phyloP scores from a whole-genome alignment of 495 filamentous ascomycete species.

The Hypomontagnella submonticulosa region DNA sequence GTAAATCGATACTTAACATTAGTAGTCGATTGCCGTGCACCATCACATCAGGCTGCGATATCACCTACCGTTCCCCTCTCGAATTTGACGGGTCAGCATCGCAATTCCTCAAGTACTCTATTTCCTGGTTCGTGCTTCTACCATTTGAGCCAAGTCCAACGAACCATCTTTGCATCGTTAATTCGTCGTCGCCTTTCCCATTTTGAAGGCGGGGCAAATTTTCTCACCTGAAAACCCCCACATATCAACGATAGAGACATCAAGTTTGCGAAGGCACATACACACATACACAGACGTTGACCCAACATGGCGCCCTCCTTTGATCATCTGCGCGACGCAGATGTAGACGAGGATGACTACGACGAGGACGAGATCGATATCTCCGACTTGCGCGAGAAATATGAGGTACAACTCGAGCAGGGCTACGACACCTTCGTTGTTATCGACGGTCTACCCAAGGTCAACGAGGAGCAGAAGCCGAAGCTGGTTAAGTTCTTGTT shows the following conservation, averaged over 20 bases:
- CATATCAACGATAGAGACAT: not conserved
- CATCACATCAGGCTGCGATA: not conserved
- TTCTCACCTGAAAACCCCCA: constrained; percentile 31
- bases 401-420: constrained; percentile 93
- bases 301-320: constrained; percentile 70
- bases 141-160: not conserved
- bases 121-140: constrained; percentile 40
- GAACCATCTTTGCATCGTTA: constrained; percentile 8
- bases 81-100: constrained; percentile 1
- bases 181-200: constrained; percentile 19
- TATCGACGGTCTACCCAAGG: constrained; percentile 89
- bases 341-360: constrained; percentile 87
- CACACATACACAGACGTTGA: constrained; percentile 18
- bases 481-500: constrained; percentile 95
- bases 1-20: no score
- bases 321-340: constrained; percentile 68
- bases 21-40: not conserved
- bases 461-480: constrained; percentile 82
- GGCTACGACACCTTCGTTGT: constrained; percentile 96
- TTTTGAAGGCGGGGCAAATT: constrained; percentile 49
- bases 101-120: not conserved
- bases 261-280: constrained; percentile 17
- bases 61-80: not conserved
- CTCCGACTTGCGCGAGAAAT: constrained; percentile 90
- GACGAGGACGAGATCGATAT: constrained; percentile 95